Evolutionary conservation across 2,329 filamentous ascomycete genomes (phyloP).

Genomic region (Sporothrix luriei): DNA sequence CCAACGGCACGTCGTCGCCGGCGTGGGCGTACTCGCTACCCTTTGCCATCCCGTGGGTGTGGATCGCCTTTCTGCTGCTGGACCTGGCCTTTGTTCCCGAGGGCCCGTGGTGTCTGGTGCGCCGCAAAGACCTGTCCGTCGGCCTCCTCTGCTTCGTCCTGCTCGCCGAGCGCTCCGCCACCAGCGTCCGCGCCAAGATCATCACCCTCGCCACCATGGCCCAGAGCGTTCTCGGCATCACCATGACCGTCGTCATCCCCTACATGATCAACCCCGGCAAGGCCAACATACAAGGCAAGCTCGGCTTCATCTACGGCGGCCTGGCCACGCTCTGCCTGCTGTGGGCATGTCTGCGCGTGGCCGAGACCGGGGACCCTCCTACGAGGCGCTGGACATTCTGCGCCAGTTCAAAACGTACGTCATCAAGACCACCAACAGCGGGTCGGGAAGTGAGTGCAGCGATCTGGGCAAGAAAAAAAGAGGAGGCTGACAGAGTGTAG

Average conservation of each 20-base stretch:
- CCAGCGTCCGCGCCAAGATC: constrained; percentile 50
- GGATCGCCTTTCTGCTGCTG: constrained; percentile 50
- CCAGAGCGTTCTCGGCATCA: constrained; percentile 47
- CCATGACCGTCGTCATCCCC: constrained; percentile 50
- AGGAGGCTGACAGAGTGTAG: too few species aligned
- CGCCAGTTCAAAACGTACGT: constrained; percentile 43
- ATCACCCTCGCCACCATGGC: constrained; percentile 50
- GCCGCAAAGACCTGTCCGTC: constrained; percentile 47
- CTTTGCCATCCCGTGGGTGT: constrained; percentile 56
- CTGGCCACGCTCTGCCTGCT: constrained; percentile 51
- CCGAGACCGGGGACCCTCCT: constrained; percentile 58
- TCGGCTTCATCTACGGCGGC: constrained; percentile 52
- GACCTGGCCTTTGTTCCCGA: constrained; percentile 54
- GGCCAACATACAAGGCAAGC: constrained; percentile 50
- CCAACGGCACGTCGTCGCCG: constrained; percentile 45
- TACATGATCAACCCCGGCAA: constrained; percentile 51
- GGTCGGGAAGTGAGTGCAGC: not conserved
- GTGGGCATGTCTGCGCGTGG: constrained; percentile 58
- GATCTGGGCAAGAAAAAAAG: too few species aligned
- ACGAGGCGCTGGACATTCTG: constrained; percentile 59
- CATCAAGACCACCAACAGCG: not conserved
- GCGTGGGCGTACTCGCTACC: constrained; percentile 54
- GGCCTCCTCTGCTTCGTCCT: constrained; percentile 57
- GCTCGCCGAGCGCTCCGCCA: constrained; percentile 56
- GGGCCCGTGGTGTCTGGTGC: constrained; percentile 55